Conservation (phyloP, 768 basidiomycete genomes). For the Boletus subparvulus region DNA sequence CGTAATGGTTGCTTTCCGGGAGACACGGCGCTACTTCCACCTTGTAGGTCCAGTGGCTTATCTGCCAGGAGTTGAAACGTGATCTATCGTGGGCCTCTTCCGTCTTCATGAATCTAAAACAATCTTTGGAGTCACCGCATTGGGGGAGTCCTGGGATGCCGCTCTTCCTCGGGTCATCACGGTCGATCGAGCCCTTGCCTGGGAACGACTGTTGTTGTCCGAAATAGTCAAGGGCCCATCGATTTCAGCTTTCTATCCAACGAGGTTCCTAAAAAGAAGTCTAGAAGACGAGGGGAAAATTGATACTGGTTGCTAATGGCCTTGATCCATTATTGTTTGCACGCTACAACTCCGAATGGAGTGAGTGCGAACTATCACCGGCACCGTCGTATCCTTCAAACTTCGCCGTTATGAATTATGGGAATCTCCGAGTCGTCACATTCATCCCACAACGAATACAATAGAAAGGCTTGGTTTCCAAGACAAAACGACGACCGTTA, state of each 20-base stretch:
- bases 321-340: not conserved
- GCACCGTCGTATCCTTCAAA: constrained; percentile 2
- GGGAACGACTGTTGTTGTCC: not conserved
- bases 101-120: constrained; percentile 1
- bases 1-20: not conserved
- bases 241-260: not conserved
- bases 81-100: not conserved
- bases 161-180: not conserved
- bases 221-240: not conserved
- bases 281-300: constrained; percentile 2
- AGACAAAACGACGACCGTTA: constrained; percentile 22
- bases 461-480: constrained; percentile 3
- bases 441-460: not conserved
- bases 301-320: constrained; percentile 4
- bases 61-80: constrained; percentile 9
- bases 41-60: constrained; percentile 4
- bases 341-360: not conserved
- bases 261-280: not conserved
- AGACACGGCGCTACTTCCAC: not conserved
- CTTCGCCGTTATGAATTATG: not conserved
- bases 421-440: not conserved
- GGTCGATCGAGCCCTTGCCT: not conserved
- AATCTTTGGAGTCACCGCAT: not conserved
- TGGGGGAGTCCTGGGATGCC: too few species aligned
- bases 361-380: constrained; percentile 3